A percentile compares a stretch with the other conserved stretches of the same genome.
These are phyloP conservation scores for Silene latifolia DNA, from an alignment of 148 eudicot species.

Conservation along the genomic window DNA sequence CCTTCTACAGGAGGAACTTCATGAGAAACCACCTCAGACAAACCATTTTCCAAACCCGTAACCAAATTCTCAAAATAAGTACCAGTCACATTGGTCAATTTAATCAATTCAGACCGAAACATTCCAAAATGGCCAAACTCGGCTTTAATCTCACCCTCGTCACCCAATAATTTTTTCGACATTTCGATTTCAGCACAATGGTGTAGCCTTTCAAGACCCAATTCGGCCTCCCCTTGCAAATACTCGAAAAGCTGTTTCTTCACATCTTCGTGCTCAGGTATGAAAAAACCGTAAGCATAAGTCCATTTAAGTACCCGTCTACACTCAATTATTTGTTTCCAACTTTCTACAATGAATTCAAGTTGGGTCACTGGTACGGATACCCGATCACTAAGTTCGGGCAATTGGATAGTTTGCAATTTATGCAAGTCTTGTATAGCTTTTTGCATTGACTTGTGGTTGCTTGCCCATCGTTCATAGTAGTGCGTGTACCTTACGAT, in stretches of 20 bases:
- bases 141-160: conserved; percentile 11
- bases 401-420: conserved; percentile 40
- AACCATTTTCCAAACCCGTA: conserved; percentile 70
- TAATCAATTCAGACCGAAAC: conserved; percentile 41
- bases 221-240: conserved; percentile 63
- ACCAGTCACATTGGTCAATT: conserved; percentile 52
- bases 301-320: conserved; percentile 65
- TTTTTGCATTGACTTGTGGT: conserved; percentile 57
- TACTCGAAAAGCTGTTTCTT: conserved; percentile 53
- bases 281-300: conserved; percentile 55
- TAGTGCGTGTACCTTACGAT: conserved; percentile 36
- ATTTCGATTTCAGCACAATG: conserved; percentile 58
- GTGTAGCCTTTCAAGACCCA: conserved; percentile 59
- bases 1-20: no score
- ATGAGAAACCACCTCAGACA: conserved; percentile 36
- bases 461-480: conserved; percentile 44
- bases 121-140: conserved; percentile 33
- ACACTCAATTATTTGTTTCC: conserved; percentile 65
- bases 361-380: conserved; percentile 46
- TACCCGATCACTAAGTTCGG: conserved; percentile 49
- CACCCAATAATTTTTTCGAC: conserved; percentile 22
- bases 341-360: conserved; percentile 56
- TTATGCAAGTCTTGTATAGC: conserved; percentile 50
- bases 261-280: conserved; percentile 35
- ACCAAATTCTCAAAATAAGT: conserved; percentile 68